Conservation (phyloP, 371 early-diverging fungal genomes). For the Zychaea mexicana region DNA sequence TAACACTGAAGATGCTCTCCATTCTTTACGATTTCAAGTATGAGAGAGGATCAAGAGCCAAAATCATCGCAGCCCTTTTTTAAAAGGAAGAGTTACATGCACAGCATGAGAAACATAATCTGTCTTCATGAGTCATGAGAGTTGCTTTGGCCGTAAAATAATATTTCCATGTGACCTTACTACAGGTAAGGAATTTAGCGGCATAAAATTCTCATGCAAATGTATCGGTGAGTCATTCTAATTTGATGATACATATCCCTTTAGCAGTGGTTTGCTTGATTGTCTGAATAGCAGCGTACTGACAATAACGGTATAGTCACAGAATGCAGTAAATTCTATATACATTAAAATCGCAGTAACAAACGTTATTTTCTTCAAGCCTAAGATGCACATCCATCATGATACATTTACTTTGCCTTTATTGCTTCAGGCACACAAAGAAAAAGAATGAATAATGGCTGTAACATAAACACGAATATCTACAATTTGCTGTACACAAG, state of each 20-base stretch:
- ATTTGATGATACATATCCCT: too few relatives aligned
- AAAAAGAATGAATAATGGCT: background rate
- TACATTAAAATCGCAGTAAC: background rate
- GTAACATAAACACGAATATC: background rate
- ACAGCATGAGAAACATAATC: background rate
- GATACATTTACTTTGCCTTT: too few relatives aligned
- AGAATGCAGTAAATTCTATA: too few relatives aligned
- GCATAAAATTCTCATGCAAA: too few relatives aligned
- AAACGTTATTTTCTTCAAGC: background rate
- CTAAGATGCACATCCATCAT: too few relatives aligned
- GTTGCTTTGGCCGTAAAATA: background rate
- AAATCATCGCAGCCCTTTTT: too few relatives aligned
- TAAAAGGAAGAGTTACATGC: too few relatives aligned
- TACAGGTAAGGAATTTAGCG: too few relatives aligned
- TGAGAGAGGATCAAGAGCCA: background rate
- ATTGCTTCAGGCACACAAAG: background rate
- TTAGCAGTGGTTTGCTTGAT: too few relatives aligned
- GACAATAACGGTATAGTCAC: too few relatives aligned
- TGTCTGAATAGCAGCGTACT: too few relatives aligned
- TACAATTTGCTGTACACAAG: slow-evolving; percentile 49
- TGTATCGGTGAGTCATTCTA: too few relatives aligned
- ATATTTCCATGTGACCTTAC: background rate
- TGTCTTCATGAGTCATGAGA: slow-evolving; percentile 2
- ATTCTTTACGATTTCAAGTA: background rate
- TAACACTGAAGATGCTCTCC: background rate